phyloP scores from a whole-genome alignment of 306 rosid species.

The Pyrus betulifolia region DNA sequence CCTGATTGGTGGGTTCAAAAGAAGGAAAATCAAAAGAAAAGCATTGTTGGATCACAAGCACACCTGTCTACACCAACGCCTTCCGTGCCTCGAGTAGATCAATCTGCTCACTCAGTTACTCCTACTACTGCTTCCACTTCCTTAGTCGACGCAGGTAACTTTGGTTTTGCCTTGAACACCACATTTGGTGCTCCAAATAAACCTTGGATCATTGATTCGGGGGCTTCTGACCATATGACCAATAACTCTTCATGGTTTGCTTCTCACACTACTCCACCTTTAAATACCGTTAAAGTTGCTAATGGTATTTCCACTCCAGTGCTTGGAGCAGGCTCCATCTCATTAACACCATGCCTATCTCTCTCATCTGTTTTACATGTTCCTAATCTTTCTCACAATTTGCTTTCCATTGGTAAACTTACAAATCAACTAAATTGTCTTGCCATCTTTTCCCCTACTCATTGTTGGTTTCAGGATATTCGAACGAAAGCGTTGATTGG shows the following conservation, averaged over 20 bases:
- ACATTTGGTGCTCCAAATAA: not conserved
- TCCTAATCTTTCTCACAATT: no score
- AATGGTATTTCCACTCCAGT: not conserved
- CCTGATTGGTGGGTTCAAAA: not conserved
- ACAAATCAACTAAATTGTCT: no score
- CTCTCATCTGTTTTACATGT: no score
- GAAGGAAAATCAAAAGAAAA: not conserved
- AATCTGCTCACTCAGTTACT: not conserved
- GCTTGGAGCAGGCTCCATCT: not conserved
- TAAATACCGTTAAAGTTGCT: not conserved
- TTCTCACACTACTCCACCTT: not conserved
- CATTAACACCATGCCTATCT: not conserved
- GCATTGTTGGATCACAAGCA: not conserved
- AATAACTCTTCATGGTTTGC: not conserved
- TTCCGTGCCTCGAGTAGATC: no score
- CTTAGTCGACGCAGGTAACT: not conserved
- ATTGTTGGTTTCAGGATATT: no score
- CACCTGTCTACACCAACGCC: no score
- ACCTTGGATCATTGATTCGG: not conserved
- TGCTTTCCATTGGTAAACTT: no score
- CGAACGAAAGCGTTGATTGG: no score
- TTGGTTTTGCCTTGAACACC: not conserved
- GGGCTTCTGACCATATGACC: not conserved
- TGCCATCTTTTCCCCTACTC: no score
- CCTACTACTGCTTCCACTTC: not conserved